Base-by-base conservation (phyloP, 2,329 filamentous ascomycete species). In the Fusarium veterinarium region DNA sequence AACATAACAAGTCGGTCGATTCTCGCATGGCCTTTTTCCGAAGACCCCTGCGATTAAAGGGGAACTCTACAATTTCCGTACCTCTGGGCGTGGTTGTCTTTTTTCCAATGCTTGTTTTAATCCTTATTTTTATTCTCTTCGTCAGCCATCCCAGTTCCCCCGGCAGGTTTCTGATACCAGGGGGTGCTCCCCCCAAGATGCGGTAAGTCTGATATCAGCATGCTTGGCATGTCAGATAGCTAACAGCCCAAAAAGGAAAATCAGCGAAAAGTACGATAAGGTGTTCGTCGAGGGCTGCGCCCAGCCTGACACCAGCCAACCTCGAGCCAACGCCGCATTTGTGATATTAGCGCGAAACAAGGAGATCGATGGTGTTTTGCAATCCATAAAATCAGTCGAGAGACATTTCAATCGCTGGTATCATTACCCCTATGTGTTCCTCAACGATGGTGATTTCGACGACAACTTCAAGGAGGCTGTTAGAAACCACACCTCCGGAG, bases 361-460 rank as follows among this genome's bases (percentile, higher is more conserved):
- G 86, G 96, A 99, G 84, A 83, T 99, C 73, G 95, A 97, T 1
- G 96, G 96, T 67, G 96, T 99, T 42, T 90, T 99, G 73, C 94
- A 98, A 83, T 98, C 96, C 14, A 89, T 99, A 82, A 98, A 98
- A 86, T 98, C 95, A 46, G 95, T 99, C 75, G 96, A 99, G 86
- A 90, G 96, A 77, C 96, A 99, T 84, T 99, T 99, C 90, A 99
- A 99, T 84, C 91, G 95, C 75, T 99, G 95, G 95, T 99, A 95
- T 82, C 91, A 98, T 83, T 99, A 99, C 82, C 96, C 96, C 31
- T 99, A 98, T 80, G 95, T 98, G 76, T 98, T 99, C 83, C 86
- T 99, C 76, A 99, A 99, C 83, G 95, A 99, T 79, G 96, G 92
- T 72, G 95, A 98, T 64, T 99, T 99, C 88, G 95, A 98, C 83